These are phyloP conservation scores for Neonectria neomacrospora DNA, from an alignment of 2,329 filamentous ascomycete species.

Conservation along the genomic window DNA sequence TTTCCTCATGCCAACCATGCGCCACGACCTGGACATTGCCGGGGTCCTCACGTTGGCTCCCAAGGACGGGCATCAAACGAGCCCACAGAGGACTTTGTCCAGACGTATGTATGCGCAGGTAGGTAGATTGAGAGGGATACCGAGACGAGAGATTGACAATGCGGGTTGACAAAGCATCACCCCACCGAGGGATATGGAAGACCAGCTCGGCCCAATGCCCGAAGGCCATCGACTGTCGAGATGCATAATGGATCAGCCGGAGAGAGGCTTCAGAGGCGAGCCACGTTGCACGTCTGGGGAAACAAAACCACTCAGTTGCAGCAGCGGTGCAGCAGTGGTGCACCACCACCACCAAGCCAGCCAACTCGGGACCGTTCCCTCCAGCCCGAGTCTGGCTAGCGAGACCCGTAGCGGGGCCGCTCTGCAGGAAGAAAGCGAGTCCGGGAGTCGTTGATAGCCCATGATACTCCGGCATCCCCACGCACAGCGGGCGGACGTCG, in stretches of 20 bases:
- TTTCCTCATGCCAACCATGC: conserved; percentile 9
- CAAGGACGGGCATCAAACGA: conserved; percentile 7
- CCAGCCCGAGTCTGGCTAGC: conserved; percentile 10
- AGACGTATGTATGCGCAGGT: no score
- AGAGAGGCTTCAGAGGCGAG: conserved; percentile 46
- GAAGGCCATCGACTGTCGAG: conserved; percentile 42
- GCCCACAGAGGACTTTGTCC: background rate
- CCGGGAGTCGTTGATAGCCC: no score
- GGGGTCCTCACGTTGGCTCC: conserved; percentile 5
- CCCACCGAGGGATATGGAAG: conserved; percentile 33
- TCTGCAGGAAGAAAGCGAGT: conserved; percentile 13
- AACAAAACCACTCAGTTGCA: conserved; percentile 46
- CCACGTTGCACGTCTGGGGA: conserved; percentile 50
- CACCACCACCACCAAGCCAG: conserved; percentile 26
- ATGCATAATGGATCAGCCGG: conserved; percentile 45
- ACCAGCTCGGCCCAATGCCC: conserved; percentile 42
- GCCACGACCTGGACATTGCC: conserved; percentile 1
- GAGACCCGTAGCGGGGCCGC: conserved; percentile 16
- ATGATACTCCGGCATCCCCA: no score
- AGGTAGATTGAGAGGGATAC: background rate
- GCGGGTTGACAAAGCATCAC: conserved; percentile 36
- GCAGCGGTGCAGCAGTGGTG: conserved; percentile 24
- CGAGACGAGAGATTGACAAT: conserved; percentile 30
- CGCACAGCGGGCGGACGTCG: background rate
- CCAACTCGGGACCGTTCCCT: conserved; percentile 33